phyloP scores from a whole-genome alignment of 495 filamentous ascomycete species.

The Penicillium goetzii region DNA sequence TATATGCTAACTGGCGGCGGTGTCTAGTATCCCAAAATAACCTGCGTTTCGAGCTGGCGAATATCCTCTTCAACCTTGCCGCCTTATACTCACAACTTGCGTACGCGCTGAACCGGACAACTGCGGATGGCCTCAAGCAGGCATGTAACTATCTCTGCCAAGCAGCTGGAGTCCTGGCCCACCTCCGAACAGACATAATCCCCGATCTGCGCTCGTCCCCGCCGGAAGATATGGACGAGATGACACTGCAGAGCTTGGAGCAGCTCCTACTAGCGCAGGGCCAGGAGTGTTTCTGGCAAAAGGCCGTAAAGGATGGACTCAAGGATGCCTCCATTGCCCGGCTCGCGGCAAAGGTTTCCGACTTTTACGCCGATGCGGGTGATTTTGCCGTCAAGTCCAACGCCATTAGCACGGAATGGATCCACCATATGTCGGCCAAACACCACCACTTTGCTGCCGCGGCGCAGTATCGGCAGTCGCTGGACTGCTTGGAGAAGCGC shows the following conservation, averaged over 20 bases:
- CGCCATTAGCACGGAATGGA: constrained; percentile 91
- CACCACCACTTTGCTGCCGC: constrained; percentile 97
- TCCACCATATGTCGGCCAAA: constrained; percentile 96
- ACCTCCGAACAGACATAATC: constrained; percentile 78
- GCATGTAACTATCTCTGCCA: constrained; percentile 92
- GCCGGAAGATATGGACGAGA: constrained; percentile 93
- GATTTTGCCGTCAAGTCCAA: constrained; percentile 87
- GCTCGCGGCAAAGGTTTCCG: constrained; percentile 88
- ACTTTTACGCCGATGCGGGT: constrained; percentile 82
- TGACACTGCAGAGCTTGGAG: constrained; percentile 81
- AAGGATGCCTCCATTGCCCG: constrained; percentile 91
- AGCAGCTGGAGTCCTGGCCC: constrained; percentile 79
- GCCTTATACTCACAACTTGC: constrained; percentile 93
- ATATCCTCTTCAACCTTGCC: constrained; percentile 89
- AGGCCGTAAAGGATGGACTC: constrained; percentile 90
- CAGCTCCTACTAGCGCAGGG: constrained; percentile 87
- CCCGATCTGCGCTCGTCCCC: constrained; percentile 84
- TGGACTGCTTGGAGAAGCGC: constrained; percentile 89
- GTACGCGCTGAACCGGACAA: constrained; percentile 76
- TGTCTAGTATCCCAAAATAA: constrained; percentile 77
- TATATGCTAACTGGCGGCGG: neutral
- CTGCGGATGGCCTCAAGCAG: constrained; percentile 79
- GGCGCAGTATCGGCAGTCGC: constrained; percentile 91
- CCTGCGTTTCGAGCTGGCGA: constrained; percentile 91
- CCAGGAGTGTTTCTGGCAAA: constrained; percentile 98